Conservation (phyloP, 805 yeast genomes). For the Suhomyces sp. region DNA sequence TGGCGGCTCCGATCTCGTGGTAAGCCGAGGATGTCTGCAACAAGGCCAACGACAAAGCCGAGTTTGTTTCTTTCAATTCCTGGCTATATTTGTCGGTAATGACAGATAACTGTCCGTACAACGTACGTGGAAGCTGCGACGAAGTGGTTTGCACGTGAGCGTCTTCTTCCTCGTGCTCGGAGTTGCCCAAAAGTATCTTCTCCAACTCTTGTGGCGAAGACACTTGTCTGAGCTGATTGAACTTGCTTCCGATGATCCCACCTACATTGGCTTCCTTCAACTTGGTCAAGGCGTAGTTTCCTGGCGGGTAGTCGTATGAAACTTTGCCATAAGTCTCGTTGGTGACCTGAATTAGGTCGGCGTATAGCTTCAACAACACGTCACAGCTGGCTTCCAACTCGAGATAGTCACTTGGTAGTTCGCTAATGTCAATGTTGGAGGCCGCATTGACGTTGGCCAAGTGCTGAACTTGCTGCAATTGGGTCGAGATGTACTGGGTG, state of each 20-base stretch:
- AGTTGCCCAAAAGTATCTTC: conserved; percentile 45
- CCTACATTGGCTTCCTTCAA: conserved; percentile 67
- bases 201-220: conserved; percentile 66
- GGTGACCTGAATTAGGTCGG: conserved; percentile 42
- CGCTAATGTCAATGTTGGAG: conserved; percentile 58
- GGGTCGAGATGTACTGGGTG: conserved; percentile 56
- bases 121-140: conserved; percentile 59
- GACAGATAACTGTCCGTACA: conserved; percentile 66
- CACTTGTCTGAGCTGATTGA: conserved; percentile 60
- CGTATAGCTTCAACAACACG: conserved; percentile 58
- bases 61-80: conserved; percentile 42
- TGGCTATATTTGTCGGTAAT: conserved; percentile 52
- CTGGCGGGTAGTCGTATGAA: conserved; percentile 81
- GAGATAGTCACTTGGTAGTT: conserved; percentile 70
- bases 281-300: conserved; percentile 45
- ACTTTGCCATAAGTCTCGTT: conserved; percentile 65
- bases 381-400: conserved; percentile 67
- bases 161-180: conserved; percentile 13
- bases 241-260: conserved; percentile 52
- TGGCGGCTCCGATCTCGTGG: conserved; percentile 60
- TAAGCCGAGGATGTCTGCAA: conserved; percentile 55
- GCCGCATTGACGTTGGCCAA: conserved; percentile 24
- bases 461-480: conserved; percentile 51
- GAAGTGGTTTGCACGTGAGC: conserved; percentile 32
- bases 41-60: conserved; percentile 53